Evolutionary conservation across 441 rosid genomes (phyloP).

Genomic region (Erodium chrysanthum): DNA sequence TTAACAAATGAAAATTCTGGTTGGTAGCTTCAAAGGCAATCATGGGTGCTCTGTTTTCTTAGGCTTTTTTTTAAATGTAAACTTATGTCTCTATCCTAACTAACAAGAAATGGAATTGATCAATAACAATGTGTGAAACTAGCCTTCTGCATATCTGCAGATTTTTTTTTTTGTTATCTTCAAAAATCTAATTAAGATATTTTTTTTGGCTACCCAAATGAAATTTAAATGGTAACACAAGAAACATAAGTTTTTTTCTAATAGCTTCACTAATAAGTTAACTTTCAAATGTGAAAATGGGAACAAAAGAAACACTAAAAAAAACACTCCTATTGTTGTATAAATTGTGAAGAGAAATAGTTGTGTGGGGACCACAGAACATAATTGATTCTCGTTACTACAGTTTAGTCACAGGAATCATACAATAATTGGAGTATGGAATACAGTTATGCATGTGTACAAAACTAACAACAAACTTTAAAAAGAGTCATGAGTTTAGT

Average conservation of each 20-base stretch:
- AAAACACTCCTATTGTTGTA: constrained; percentile 1
- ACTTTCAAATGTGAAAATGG: too few relatives aligned
- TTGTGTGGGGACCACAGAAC: constrained; percentile 24
- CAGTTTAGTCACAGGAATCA: constrained; percentile 19
- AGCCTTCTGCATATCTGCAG: too few relatives aligned
- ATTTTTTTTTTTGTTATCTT: not conserved
- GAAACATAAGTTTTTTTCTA: not conserved
- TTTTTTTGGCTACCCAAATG: not conserved
- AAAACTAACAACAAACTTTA: constrained; percentile 21
- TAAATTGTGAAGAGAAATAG: constrained; percentile 18
- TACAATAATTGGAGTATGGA: constrained; percentile 18
- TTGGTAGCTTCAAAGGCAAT: too few relatives aligned
- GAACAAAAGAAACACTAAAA: not conserved
- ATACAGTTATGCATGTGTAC: constrained; percentile 17
- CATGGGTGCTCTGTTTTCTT: too few relatives aligned
- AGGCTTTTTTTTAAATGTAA: not conserved
- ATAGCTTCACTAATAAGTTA: not conserved
- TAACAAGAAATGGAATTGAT: not conserved
- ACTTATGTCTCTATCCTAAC: not conserved
- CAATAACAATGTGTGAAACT: not conserved
- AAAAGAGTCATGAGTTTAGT: constrained; percentile 16
- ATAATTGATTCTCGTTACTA: constrained; percentile 18
- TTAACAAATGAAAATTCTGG: not conserved
- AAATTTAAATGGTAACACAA: not conserved
- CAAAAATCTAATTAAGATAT: not conserved